Base-by-base conservation (phyloP, 208 protist genomes). In the Leptomonas pyrrhocoris region DNA sequence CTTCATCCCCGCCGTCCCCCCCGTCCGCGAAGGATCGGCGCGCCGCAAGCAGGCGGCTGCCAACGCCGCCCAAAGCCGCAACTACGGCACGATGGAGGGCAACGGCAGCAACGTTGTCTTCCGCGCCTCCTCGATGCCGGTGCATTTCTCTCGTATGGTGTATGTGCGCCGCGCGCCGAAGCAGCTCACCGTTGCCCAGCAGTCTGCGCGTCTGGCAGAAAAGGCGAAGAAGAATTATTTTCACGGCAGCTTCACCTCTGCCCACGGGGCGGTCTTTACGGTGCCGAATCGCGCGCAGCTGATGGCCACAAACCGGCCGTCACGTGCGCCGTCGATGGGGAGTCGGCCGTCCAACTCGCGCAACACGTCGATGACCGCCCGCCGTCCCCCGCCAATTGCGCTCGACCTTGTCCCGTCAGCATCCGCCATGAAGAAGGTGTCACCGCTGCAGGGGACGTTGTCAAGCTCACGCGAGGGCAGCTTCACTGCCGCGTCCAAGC, bases 241-340 rank as follows among this genome's bases (percentile, higher is more conserved):
- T 58, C 85, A 92, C 78, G 89, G 83, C 38, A 86, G 82, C 56
- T 94, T 94, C 71, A 90, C 86, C 34, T 94, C 89, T 9, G 78
- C 74, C 19, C 89, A 92, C 58, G 89, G 89, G 16, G 74, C 84
- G 9, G 76, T 90, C 57, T 94, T 94, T 58, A 81, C 68, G n/a
- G 79, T 89, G 34, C 88, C 83, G 5, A 90, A 75, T 73, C 61
- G 79, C 7, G 85, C 81, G 19, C 85, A 90, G 79, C 74, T 81
- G 68, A 60, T 84, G 61, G 85, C 81, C 30, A 72, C 77, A 23
- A 74, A 59, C 31, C 57, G 74, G 2, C 85, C 80, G 31, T 84
- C 80, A 13, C 76, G 72, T 23, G 68, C 65, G 38, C 46, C 71
- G n/a, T 77, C 65, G 21, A 56, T 65, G 61, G 68, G 54, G n/a